Evolutionary conservation across 352 stramenopile genomes (phyloP).

Genomic region (Phytophthora chlamydospora): DNA sequence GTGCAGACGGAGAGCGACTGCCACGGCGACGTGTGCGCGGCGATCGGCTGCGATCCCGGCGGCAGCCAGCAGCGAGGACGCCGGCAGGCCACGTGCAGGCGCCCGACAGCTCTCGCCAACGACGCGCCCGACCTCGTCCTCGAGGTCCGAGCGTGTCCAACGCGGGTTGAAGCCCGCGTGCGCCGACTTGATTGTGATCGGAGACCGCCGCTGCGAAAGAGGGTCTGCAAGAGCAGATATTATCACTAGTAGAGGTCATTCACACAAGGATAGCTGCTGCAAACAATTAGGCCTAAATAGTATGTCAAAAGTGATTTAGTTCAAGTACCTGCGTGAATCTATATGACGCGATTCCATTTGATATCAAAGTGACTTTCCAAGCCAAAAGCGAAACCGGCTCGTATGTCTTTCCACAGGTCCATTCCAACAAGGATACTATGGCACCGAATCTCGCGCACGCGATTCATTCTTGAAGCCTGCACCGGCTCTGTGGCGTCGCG

Average conservation of each 20-base stretch:
- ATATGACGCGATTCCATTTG: no score
- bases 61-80: slow-evolving; percentile 9
- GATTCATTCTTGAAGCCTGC: slow-evolving; percentile 5
- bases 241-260: no score
- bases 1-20: no score
- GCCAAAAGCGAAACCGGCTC: no score
- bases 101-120: not conserved
- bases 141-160: slow-evolving; percentile 26
- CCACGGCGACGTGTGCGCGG: no score
- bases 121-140: slow-evolving; percentile 9
- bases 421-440: slow-evolving; percentile 4
- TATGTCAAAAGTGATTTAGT: no score
- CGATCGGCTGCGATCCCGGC: slow-evolving; percentile 6
- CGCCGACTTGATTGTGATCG: slow-evolving; percentile 21
- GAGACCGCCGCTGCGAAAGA: slow-evolving; percentile 3
- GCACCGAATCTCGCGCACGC: slow-evolving; percentile 1
- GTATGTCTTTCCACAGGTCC: slow-evolving; percentile 10
- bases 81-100: no score
- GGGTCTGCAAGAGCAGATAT: no score
- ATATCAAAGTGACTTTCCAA: no score
- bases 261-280: no score
- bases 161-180: slow-evolving; percentile 21
- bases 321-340: no score
- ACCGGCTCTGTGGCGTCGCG: slow-evolving; percentile 12
- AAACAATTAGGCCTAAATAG: no score